Conservation (phyloP, 2,329 filamentous ascomycete species). For the Exophiala mesophila region DNA sequence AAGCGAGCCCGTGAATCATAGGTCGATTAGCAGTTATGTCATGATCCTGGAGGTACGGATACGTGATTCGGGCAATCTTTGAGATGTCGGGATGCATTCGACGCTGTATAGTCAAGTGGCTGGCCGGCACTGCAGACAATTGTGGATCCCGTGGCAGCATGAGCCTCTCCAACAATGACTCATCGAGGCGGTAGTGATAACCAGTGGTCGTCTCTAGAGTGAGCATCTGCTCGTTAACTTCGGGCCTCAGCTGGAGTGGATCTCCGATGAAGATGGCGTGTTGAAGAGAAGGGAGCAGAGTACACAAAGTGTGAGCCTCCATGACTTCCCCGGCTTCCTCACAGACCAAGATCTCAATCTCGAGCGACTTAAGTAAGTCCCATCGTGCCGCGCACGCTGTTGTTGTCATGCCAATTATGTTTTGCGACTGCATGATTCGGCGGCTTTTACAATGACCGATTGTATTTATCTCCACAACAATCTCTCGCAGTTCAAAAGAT, state of each 20-base stretch:
- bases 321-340: slow-evolving; percentile 67
- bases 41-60: slow-evolving; percentile 28
- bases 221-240: slow-evolving; percentile 39
- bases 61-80: slow-evolving; percentile 27
- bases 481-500: slow-evolving; percentile 9
- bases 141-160: slow-evolving; percentile 24
- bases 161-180: slow-evolving; percentile 59
- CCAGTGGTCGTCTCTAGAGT: slow-evolving; percentile 49
- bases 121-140: slow-evolving; percentile 21
- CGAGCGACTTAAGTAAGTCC: slow-evolving; percentile 25
- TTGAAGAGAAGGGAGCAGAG: slow-evolving; percentile 55
- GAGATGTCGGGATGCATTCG: slow-evolving; percentile 33
- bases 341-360: slow-evolving; percentile 48
- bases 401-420: slow-evolving; percentile 32
- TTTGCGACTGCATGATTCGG: slow-evolving; percentile 22
- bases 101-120: slow-evolving; percentile 28
- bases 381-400: slow-evolving; percentile 29
- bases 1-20: slow-evolving; percentile 23
- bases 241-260: slow-evolving; percentile 30
- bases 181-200: slow-evolving; percentile 50
- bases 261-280: slow-evolving; percentile 52
- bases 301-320: slow-evolving; percentile 57
- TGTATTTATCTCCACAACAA: slow-evolving; percentile 20
- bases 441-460: slow-evolving; percentile 22
- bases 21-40: slow-evolving; percentile 9